Base-by-base conservation (phyloP, 1,284 basidiomycete species). In the Prillingera fragicola region DNA sequence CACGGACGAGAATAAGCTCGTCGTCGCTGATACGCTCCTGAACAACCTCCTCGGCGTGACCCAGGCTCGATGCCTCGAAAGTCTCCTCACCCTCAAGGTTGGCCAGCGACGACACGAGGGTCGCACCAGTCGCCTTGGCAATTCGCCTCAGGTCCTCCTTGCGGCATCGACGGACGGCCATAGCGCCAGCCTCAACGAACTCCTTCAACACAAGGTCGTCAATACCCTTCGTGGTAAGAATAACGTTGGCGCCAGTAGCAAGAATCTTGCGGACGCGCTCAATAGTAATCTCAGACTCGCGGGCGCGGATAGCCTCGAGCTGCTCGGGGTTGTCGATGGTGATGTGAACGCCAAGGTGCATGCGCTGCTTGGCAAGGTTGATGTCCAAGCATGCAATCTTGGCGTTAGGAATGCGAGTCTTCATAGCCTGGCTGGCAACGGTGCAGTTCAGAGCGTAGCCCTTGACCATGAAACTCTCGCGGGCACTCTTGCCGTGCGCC, bases 361-460 rank as follows among this genome's bases (percentile, higher is more conserved):
- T 97, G 34, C 95, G 83, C 46, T 88, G 79, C 75, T 98, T 98
- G 66, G 90, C 87, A 38, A 99, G 78, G 73, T 99, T 97, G 70
- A 99, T 98, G 68, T 99, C 95, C 50, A 99, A 78, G 72, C 94
- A 95, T 3, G 95, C 95, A 62, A 99, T 97, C 74, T 97, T 98
- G 36, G 95, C 95, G 56, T 83, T 84, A 8, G 78, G 78, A 62
- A 99, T 84, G 38, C 89, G 83, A 55, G 87, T 94, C 76, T 96
- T 98, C 95, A 99, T 98, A 3, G 94, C 94, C 79, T 99, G 95
- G 67, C 87, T 92, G 1, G 95, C 92, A 37, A 98, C 92, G 13
- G 95, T 98, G 75, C 95, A 98, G 72, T 98, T 99, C 55, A 99
- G 75, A 25, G 95, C 95, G 74, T 98, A 99, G 34, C 95, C 95